Evolutionary conservation across 176 grass and related monocot species (phyloP), one percentile per base, ranked within the genome.

Genomic region (Puya raimondii): DNA sequence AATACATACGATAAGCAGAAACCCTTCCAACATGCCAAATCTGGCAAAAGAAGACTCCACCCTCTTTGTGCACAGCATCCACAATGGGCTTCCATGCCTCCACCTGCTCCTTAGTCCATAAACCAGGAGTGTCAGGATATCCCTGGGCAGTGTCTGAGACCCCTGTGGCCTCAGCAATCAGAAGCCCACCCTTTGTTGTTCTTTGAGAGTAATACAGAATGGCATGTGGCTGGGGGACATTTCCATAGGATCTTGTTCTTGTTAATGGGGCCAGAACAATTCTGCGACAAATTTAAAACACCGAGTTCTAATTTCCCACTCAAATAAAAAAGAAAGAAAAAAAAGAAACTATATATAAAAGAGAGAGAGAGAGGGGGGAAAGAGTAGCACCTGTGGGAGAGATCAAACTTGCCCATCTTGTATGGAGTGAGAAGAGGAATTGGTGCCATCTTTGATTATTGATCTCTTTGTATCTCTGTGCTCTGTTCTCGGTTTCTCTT

Each of bases 81-180:
- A 91, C 79, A 4, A 88, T 88, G 20, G 88, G 85, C 47, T 83
- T 87, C 88, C 88, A 91, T 73, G 82, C 79, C 82, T 88, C 88
- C 69, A 91, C 84, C 15, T 91, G 88, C 26, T 78, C 82, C 71
- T 80, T 88, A 56, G 82, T 85, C 88, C 85, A 91, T 67, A 91
- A 83, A 0, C 88, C 85, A 14, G 81, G 82, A 77, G 82, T 83
- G 49, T 80, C 49, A 56, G 67, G 76, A 64, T 91, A 91, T 75
- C 86, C 86, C 71, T 84, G 85, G 64, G 90, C 86, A 50, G 86
- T 89, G 53, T 89, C 83, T 10, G 90, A 93, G 47, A 93, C 54
- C 69, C 80, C 83, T 15, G 86, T 82, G 49, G 80, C 83, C 69
- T 93, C 80, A 3, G 83, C 25, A 10, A 89, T 81, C 27, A 93